Base-by-base conservation (phyloP, 192 early-diverging fungal species). In the Podila minutissima region DNA sequence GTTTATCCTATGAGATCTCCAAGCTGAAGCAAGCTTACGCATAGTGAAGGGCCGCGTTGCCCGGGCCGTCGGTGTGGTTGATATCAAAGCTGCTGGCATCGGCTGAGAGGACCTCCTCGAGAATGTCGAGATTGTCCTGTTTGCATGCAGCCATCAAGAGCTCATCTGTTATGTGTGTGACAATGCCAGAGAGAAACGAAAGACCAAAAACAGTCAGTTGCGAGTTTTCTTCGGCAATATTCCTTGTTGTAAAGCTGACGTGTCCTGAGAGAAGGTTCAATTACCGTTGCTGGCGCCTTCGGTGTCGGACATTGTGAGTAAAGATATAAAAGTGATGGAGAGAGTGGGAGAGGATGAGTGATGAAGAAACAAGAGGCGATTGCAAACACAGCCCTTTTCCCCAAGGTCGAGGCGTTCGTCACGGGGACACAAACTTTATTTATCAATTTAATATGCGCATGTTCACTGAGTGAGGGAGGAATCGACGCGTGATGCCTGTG, bases 31-130 rank as follows among this genome's bases (percentile, higher is more conserved):
- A 53, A 53, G 81, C 60, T 58, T 85, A 89, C 86, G 89, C 89
- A 63, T 92, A 91, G 72, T 94, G 93, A 35, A 92, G 86, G 3
- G 91, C 88, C 7, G 91, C 87, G 41, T 89, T 89, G 20, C 93
- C 93, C n/a, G 87, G 32, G 20, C 75, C 88, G 66, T 94, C 92
- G 1, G 70, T 81, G 69, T 86, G 85, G 75, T 92, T 92, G 66
- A 94, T 83, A 50, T 92, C 75, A 41, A 88, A 82, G 33, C 53
- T 62, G 24, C 82, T 71, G 28, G 66, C 72, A 9, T 83, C 79
- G 64, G 84, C 66, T 26, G 74, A 64, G 24, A 94, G 81, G 50
- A 94, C 79, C 62, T 89, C 83, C 29, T 87, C 82, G 33, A 94
- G 83, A 76, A 92, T 74, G 58, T 91, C 90, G 41, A 91, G 86